phyloP scores from a whole-genome alignment of 345 rosid genomes.

The Noccaea bulbosa region DNA sequence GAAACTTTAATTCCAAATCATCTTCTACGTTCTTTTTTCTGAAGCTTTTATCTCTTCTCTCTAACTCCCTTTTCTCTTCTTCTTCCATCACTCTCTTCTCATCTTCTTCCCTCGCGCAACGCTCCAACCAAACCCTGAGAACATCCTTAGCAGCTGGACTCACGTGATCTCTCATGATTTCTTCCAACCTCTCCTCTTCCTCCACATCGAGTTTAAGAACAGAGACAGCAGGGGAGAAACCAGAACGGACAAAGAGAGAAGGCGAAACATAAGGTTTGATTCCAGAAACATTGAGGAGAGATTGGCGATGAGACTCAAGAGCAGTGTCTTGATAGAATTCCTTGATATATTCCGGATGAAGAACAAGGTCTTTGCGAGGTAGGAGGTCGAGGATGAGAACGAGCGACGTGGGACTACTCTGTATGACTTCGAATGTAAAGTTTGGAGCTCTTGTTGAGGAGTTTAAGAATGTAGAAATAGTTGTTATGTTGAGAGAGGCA shows the following conservation, averaged over 20 bases:
- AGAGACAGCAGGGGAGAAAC: conserved; percentile 66
- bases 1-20: conserved; percentile 72
- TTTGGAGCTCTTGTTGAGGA: too few relatives aligned
- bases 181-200: conserved; percentile 56
- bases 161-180: conserved; percentile 57
- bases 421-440: too few relatives aligned
- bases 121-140: conserved; percentile 68
- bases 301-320: conserved; percentile 65
- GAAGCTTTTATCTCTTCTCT: conserved; percentile 57
- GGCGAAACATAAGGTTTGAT: conserved; percentile 62
- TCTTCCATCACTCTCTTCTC: conserved; percentile 49
- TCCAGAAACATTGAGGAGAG: conserved; percentile 54
- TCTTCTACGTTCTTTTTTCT: conserved; percentile 72
- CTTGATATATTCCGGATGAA: conserved; percentile 67
- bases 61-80: conserved; percentile 53
- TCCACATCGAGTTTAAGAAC: conserved; percentile 54
- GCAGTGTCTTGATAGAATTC: conserved; percentile 66
- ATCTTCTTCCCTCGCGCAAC: conserved; percentile 50
- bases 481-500: too few relatives aligned
- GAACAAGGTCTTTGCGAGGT: conserved; percentile 77
- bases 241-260: conserved; percentile 68
- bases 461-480: too few relatives aligned
- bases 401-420: conserved; percentile 59
- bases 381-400: conserved; percentile 78
- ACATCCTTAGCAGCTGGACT: conserved; percentile 61